A percentile compares a stretch with the other conserved stretches of the same genome.
phyloP scores from a whole-genome alignment of 2,329 filamentous ascomycete species.

The Blastomyces emzantsi region DNA sequence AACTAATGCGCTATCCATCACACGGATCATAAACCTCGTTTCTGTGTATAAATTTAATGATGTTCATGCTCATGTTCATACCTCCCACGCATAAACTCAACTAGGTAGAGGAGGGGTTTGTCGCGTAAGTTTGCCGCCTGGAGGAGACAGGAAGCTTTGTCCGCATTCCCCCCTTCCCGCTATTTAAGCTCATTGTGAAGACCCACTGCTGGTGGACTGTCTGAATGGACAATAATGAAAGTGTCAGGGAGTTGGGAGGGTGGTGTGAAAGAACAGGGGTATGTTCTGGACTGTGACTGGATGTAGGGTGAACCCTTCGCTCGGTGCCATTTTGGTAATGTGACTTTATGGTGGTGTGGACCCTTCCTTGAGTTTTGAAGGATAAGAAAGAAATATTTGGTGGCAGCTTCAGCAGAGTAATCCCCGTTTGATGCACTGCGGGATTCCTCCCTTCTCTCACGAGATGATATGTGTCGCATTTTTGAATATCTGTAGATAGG shows the following conservation, averaged over 20 bases:
- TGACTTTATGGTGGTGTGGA: slow-evolving; percentile 8
- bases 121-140: neutral
- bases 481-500: neutral
- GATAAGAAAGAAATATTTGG: neutral
- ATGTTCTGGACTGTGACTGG: slow-evolving; percentile 6
- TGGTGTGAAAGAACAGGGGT: slow-evolving; percentile 8
- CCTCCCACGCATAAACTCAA: neutral
- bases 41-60: neutral
- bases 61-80: neutral
- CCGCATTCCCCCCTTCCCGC: neutral
- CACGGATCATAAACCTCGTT: neutral
- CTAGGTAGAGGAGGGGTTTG: no score
- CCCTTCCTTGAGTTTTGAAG: neutral
- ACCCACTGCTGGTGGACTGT: neutral
- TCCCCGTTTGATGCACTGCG: neutral
- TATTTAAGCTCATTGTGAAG: slow-evolving; percentile 1
- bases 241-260: slow-evolving; percentile 2
- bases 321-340: slow-evolving; percentile 10
- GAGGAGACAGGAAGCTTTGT: neutral
- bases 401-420: neutral
- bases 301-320: slow-evolving; percentile 6
- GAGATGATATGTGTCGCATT: neutral
- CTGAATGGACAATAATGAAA: neutral
- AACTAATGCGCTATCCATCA: neutral
- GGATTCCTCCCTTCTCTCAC: neutral